Percentiles rank a stretch among this genome's conserved stretches.
Evolutionary conservation across 2,329 filamentous ascomycete genomes (phyloP).

Genomic region (Pyrenophora seminiperda): DNA sequence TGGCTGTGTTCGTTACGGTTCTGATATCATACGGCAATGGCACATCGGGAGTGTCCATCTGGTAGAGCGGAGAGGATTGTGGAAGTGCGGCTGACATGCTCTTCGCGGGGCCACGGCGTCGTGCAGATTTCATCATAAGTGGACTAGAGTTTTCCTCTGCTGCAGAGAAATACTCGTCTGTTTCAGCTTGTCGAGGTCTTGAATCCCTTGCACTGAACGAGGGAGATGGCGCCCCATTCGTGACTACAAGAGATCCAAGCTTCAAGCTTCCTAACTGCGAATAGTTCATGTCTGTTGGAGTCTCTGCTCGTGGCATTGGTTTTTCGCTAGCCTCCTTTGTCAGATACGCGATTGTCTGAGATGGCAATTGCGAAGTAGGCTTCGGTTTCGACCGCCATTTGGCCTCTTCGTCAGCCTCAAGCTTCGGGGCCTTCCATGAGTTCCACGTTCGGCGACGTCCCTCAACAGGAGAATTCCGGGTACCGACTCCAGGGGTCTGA

Average conservation of each 20-base stretch:
- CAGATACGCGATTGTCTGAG: slow-evolving; percentile 27
- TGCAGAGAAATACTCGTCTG: slow-evolving; percentile 40
- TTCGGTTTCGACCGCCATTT: slow-evolving; percentile 36
- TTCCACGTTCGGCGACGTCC: slow-evolving; percentile 43
- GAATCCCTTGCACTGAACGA: slow-evolving; percentile 43
- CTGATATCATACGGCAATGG: neutral
- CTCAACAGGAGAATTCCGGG: slow-evolving; percentile 40
- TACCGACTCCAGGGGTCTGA: slow-evolving; percentile 49
- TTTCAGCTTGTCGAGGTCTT: slow-evolving; percentile 14
- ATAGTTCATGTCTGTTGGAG: slow-evolving; percentile 51
- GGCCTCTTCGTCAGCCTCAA: slow-evolving; percentile 32
- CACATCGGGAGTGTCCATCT: neutral
- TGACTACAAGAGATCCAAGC: slow-evolving; percentile 53
- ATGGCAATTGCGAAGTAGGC: slow-evolving; percentile 28
- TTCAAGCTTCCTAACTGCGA: slow-evolving; percentile 50
- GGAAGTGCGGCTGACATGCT: slow-evolving; percentile 38
- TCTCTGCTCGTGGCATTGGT: slow-evolving; percentile 38
- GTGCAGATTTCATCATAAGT: slow-evolving; percentile 27
- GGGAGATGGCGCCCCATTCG: slow-evolving; percentile 55
- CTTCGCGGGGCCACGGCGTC: slow-evolving; percentile 28
- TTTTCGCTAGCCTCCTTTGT: slow-evolving; percentile 31
- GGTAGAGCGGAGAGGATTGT: slow-evolving; percentile 19
- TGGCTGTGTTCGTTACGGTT: neutral
- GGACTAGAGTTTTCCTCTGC: slow-evolving; percentile 26
- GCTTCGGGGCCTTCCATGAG: slow-evolving; percentile 36